These are phyloP conservation scores for Arabidopsis lyrata DNA, from an alignment of 441 rosid genomes.

Conservation along the genomic window DNA sequence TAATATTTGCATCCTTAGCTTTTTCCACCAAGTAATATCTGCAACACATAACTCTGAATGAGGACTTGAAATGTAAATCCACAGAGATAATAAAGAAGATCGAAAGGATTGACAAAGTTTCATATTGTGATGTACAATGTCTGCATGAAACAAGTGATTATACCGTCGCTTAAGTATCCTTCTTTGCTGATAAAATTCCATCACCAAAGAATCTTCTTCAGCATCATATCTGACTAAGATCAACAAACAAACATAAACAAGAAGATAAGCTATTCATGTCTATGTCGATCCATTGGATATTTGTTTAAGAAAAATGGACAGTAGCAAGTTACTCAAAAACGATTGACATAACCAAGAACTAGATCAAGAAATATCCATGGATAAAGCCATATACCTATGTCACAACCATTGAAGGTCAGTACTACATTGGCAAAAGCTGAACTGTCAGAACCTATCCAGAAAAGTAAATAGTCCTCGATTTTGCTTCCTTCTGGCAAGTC, in stretches of 20 bases:
- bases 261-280: background rate
- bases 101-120: background rate
- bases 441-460: constrained; percentile 81
- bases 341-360: background rate
- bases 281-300: background rate
- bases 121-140: constrained; percentile 3
- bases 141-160: constrained; percentile 18
- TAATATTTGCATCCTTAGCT: constrained; percentile 93
- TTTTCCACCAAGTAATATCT: constrained; percentile 95
- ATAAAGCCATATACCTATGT: constrained; percentile 63
- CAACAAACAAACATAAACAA: constrained; percentile 37
- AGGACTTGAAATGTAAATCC: background rate
- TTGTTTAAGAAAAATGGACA: background rate
- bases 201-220: constrained; percentile 59
- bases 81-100: background rate
- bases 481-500: constrained; percentile 61
- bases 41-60: constrained; percentile 40
- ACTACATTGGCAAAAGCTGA: constrained; percentile 86
- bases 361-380: constrained; percentile 18
- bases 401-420: constrained; percentile 79
- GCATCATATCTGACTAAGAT: constrained; percentile 92
- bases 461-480: constrained; percentile 74
- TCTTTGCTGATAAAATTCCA: constrained; percentile 77
- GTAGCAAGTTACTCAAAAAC: background rate
- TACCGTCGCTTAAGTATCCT: constrained; percentile 90